Conservation (phyloP, 306 rosid genomes). For the Cicer chorassanicum region DNA sequence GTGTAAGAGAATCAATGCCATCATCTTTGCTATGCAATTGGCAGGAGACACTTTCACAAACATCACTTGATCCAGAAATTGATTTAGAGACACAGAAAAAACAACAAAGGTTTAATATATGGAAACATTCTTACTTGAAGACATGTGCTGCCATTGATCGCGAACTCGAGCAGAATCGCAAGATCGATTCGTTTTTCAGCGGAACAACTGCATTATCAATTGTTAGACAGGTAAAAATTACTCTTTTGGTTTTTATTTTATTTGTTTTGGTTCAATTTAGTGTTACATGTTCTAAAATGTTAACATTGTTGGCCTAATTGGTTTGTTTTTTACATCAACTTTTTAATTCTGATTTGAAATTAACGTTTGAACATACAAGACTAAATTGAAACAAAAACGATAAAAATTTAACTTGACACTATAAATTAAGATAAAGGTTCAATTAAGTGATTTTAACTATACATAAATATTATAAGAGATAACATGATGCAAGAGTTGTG, state of each 20-base stretch:
- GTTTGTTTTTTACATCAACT: too few relatives aligned
- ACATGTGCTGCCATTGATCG: slow-evolving; percentile 85
- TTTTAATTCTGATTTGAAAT: too few relatives aligned
- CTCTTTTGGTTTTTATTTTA: too few relatives aligned
- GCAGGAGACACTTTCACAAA: slow-evolving; percentile 75
- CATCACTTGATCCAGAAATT: slow-evolving; percentile 45
- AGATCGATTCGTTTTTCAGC: slow-evolving; percentile 76
- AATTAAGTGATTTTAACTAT: too few relatives aligned
- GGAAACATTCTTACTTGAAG: slow-evolving; percentile 82
- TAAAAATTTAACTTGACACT: too few relatives aligned
- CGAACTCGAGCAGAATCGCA: slow-evolving; percentile 70
- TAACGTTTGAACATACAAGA: too few relatives aligned
- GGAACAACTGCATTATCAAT: slow-evolving; percentile 91
- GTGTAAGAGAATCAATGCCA: slow-evolving; percentile 80
- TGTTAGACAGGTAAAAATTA: slow-evolving; percentile 74
- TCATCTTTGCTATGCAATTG: slow-evolving; percentile 73
- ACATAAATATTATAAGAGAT: too few relatives aligned
- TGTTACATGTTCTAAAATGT: too few relatives aligned
- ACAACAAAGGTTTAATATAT: slow-evolving; percentile 59
- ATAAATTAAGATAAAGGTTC: too few relatives aligned
- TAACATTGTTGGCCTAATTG: neutral
- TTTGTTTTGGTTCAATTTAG: too few relatives aligned
- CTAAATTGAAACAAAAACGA: too few relatives aligned
- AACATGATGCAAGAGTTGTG: neutral
- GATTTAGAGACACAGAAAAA: neutral